These are phyloP conservation scores for Dryas drummondii DNA, from an alignment of 306 rosid genomes.

Conservation along the genomic window DNA sequence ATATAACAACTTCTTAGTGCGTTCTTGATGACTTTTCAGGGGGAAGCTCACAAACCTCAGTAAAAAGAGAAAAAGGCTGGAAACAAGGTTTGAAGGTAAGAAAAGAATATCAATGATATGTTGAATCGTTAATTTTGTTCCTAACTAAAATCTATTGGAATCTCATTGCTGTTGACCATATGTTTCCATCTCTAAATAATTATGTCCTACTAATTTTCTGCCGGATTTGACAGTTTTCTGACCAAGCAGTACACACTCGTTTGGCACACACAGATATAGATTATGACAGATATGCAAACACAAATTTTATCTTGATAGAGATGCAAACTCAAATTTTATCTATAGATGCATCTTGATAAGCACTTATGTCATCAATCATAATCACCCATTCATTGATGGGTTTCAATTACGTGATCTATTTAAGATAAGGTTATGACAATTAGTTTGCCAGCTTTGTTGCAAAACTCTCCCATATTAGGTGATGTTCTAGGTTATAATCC, in stretches of 20 bases:
- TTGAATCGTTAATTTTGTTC: slow-evolving; percentile 19
- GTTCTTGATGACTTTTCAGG: slow-evolving; percentile 50
- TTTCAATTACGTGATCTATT: not conserved
- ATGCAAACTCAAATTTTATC: too few relatives aligned
- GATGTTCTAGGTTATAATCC: not conserved
- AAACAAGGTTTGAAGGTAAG: slow-evolving; percentile 72
- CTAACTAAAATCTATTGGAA: slow-evolving; percentile 15
- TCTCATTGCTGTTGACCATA: not conserved
- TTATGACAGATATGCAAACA: not conserved
- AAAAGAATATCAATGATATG: slow-evolving; percentile 18
- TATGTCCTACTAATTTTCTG: not conserved
- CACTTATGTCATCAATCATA: not conserved
- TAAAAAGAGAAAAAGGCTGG: slow-evolving; percentile 71
- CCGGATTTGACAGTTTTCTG: not conserved
- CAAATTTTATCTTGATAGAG: not conserved
- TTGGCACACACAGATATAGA: not conserved
- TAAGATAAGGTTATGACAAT: not conserved
- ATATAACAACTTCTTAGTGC: slow-evolving; percentile 14
- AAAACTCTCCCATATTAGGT: not conserved
- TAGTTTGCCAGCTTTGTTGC: not conserved
- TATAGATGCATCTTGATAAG: not conserved
- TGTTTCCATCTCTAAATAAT: slow-evolving; percentile 4
- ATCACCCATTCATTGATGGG: not conserved
- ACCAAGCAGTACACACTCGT: not conserved
- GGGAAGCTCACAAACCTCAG: slow-evolving; percentile 56